These are phyloP conservation scores for Stemphylium lycopersici DNA, from an alignment of 2,329 filamentous ascomycete species.

Conservation along the genomic window DNA sequence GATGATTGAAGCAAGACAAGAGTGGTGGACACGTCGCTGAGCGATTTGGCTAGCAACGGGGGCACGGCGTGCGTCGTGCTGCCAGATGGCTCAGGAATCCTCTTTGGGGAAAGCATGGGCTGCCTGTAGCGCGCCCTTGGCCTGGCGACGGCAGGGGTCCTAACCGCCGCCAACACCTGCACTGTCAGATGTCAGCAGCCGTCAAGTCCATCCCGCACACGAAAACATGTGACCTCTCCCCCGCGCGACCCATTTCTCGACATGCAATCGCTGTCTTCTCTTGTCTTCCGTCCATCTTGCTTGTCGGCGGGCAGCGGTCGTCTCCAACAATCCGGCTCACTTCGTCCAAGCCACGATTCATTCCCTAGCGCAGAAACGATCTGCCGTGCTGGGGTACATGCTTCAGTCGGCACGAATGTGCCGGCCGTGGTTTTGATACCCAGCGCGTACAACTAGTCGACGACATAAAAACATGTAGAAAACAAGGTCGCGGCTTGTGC, in stretches of 20 bases:
- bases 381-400: no score
- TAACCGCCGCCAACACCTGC: conserved; percentile 1
- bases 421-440: no score
- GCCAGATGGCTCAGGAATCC: not conserved
- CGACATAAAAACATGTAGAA: no score
- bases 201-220: conserved; percentile 1
- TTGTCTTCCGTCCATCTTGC: not conserved
- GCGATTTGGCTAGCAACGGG: conserved; percentile 7
- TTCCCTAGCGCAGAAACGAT: no score
- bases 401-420: no score
- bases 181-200: not conserved
- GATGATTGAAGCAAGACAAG: not conserved
- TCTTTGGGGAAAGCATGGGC: no score
- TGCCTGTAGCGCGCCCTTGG: not conserved
- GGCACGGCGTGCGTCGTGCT: conserved; percentile 14
- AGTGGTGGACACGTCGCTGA: not conserved
- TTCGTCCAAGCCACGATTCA: no score
- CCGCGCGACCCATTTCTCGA: not conserved
- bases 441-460: no score
- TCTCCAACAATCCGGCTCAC: no score
- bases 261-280: not conserved
- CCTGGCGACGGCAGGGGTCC: conserved; percentile 1
- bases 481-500: no score
- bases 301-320: no score
- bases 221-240: conserved; percentile 17